Evolutionary conservation across 2,329 filamentous ascomycete genomes (phyloP).

Genomic region (Samsoniella hepiali): DNA sequence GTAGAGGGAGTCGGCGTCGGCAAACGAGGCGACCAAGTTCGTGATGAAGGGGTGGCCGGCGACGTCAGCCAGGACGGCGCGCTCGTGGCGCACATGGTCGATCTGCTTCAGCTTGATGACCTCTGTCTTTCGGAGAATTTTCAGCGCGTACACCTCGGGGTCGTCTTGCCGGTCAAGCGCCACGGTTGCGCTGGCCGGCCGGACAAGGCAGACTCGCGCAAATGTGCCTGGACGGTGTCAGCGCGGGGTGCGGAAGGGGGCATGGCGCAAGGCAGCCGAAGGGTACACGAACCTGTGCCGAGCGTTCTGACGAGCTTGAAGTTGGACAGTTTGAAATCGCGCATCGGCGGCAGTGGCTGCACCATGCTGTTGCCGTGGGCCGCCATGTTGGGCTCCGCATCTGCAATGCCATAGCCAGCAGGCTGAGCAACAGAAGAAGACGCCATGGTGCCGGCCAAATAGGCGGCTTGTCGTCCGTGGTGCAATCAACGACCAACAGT

Average conservation of each 20-base stretch:
- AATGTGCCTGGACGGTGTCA: constrained; percentile 60
- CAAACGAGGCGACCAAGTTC: constrained; percentile 72
- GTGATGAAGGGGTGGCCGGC: constrained; percentile 83
- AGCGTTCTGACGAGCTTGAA: constrained; percentile 73
- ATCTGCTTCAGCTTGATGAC: constrained; percentile 83
- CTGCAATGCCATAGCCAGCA: not conserved
- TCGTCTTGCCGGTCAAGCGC: constrained; percentile 34
- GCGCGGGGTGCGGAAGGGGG: not conserved
- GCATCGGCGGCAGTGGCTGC: constrained; percentile 28
- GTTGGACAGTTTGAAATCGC: constrained; percentile 44
- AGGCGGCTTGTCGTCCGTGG: not conserved
- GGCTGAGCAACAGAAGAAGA: constrained; percentile 14
- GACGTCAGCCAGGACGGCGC: constrained; percentile 71
- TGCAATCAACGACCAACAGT: not conserved
- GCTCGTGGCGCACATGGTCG: constrained; percentile 82
- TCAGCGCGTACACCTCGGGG: constrained; percentile 68
- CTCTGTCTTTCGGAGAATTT: constrained; percentile 70
- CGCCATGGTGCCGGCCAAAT: not conserved
- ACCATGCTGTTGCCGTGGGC: not conserved
- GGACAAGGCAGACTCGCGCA: constrained; percentile 76
- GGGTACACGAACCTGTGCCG: constrained; percentile 59
- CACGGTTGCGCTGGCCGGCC: constrained; percentile 51
- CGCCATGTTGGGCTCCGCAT: not conserved
- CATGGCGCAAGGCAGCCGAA: constrained; percentile 9
- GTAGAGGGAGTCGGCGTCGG: constrained; percentile 74